Percentiles rank a stretch among this genome's conserved stretches.
Evolutionary conservation across 139 green algal species (phyloP).

Genomic region (Eudorina sp.): DNA sequence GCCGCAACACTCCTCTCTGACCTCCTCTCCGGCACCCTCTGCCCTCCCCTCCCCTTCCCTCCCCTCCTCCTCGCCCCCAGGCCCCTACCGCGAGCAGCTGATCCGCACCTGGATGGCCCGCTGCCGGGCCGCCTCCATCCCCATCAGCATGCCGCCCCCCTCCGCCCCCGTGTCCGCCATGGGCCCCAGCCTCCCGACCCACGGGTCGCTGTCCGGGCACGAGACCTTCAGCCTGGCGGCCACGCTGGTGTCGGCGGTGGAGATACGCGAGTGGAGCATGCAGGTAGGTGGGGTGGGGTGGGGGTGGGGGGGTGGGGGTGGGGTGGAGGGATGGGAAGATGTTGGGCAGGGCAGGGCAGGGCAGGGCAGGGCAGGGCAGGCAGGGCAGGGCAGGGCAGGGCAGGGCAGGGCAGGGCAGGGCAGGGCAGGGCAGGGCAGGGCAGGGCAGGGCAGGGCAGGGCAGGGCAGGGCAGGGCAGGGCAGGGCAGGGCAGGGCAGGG

Average conservation of each 20-base stretch:
- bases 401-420: too few relatives aligned
- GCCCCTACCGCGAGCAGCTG: conserved; percentile 61
- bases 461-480: too few relatives aligned
- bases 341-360: background rate
- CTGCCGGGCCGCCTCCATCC: conserved; percentile 67
- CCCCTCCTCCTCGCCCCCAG: conserved; percentile 14
- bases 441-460: too few relatives aligned
- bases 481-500: too few relatives aligned
- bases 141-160: conserved; percentile 10
- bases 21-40: background rate
- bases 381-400: too few relatives aligned
- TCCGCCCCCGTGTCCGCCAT: background rate
- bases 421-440: too few relatives aligned
- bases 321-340: background rate
- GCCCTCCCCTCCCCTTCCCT: background rate
- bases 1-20: background rate
- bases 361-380: too few relatives aligned
- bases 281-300: conserved; percentile 24
- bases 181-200: background rate
- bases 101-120: conserved; percentile 62
- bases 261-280: conserved; percentile 74
- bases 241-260: conserved; percentile 72
- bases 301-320: background rate
- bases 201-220: background rate
- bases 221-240: conserved; percentile 52